Evolutionary conservation across 441 rosid species (phyloP), one percentile per base, ranked within the genome.

Genomic region (Euphorbia schlechtendalii): DNA sequence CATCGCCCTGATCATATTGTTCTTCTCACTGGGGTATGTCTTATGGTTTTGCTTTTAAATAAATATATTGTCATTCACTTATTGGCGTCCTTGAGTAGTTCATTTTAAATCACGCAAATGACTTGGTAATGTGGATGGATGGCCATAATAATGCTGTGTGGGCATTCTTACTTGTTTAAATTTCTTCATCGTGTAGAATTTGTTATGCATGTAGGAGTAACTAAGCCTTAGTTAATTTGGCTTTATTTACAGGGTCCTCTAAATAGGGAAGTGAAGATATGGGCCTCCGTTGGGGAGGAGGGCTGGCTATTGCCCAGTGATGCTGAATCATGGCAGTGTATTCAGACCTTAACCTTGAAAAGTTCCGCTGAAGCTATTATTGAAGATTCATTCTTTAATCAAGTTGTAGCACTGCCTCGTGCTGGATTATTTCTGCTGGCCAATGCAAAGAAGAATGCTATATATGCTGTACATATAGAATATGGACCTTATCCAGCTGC

Each of bases 361-460:
- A 81, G 94, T 73, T 91, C 96, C 40, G 60, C 76, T 71, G 90
- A 81, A 68, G 74, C 89, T 54, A 72, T 66, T 53, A 72, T 77
- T 62, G 87, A 84, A 67, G 88, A 81, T 71, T 87, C 90, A 45
- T 89, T 94, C 76, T 91, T 91, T 66, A 91, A 92, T 77, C 96
- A 88, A 81, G 90, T 86, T 45, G 81, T 86, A 64, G 89, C 86
- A 25, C 76, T 90, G 65, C 77, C 94, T 70, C 86, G 67, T 66
- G 84, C 89, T 55, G 88, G 94, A 67, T 74, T 92, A 27, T 69
- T 86, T 72, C 72, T 94, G 71, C 75, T 94, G 66, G 98, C 96
- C 61, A 94, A 94, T 72, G 98, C 98, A 24, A 89, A 89, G 81
- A 89, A 80, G 81, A 91, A 89, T 73, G 87, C 92, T 64, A 84